Base-by-base conservation (phyloP, 768 basidiomycete genomes). In the Boletus patriciae region DNA sequence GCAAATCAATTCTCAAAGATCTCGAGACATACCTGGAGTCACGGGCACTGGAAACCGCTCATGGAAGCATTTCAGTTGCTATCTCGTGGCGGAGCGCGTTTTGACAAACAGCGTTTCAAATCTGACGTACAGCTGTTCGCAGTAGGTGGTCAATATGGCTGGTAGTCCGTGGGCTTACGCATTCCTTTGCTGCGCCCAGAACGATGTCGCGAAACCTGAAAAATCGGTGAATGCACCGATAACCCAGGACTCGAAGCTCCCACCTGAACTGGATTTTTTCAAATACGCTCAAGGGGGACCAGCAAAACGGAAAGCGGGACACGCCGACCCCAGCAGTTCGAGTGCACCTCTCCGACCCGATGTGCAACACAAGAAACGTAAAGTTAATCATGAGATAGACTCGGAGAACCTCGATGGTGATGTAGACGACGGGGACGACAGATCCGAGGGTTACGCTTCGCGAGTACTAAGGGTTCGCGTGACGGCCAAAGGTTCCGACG, bases 1-100 rank as follows among this genome's bases (percentile, higher is more conserved):
- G 4, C 31, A 31, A 31, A 31, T 31, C 31, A 31, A 9, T 11
- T 11, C 31, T 31, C 31, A 31, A 31, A 31, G 31, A 31, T 31
- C 31, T 37, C 18, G 36, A 16, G 36, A 37, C 40, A 31, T 19
- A 19, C 21, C 21, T 34, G 4, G 10, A 21, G 7, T 33, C 6
- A 27, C 46, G 16, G 27, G 25, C 25, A 48, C 27, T 21, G 6
- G 55, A 41, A 9, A 44, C 58, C 43, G 13, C 23, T 33, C 47
- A 91, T 92, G 89, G 92, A 94, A 63, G 87, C 92, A 6, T 98
- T 98, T 71, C 89, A 88, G 61, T 72, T 97, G 13, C 83, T 98
- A 27, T 93, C 94, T 33, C 83, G 92, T 16, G 95, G 95, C 34
- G 92, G 93, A 1, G 82, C 81, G 1, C 80, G 77, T 53, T 97